Evolutionary conservation across 2,329 filamentous ascomycete genomes (phyloP).

Genomic region (Aspergillus thermomutatus): DNA sequence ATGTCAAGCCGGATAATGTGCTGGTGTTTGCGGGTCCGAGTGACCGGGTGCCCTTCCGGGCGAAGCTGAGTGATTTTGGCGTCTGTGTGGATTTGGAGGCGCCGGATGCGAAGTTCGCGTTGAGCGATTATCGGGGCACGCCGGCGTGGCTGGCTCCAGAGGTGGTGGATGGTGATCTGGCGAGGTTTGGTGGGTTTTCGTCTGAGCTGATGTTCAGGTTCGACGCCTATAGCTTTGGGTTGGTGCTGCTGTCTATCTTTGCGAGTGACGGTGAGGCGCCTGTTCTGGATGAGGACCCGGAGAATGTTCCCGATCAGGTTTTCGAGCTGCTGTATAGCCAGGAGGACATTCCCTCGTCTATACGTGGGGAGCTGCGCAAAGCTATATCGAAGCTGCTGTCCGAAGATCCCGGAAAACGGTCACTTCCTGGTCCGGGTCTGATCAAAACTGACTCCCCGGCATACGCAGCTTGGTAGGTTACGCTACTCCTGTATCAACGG

Average conservation of each 20-base stretch:
- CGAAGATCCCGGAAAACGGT: constrained; percentile 20
- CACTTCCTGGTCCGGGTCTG: constrained; percentile 16
- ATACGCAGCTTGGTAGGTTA: constrained; percentile 23
- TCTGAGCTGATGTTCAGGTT: constrained; percentile 25
- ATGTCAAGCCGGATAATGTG: constrained; percentile 30
- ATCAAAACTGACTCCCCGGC: constrained; percentile 15
- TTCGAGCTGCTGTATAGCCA: constrained; percentile 13
- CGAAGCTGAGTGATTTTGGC: constrained; percentile 29
- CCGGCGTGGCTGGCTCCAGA: constrained; percentile 24
- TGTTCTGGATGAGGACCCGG: constrained; percentile 6
- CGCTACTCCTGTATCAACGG: background rate
- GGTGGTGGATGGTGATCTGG: constrained; percentile 7
- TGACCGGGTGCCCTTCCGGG: constrained; percentile 21
- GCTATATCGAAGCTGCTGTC: constrained; percentile 17
- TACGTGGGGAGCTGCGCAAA: constrained; percentile 18
- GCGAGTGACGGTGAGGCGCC: constrained; percentile 12
- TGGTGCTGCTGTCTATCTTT: constrained; percentile 24
- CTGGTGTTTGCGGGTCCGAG: constrained; percentile 20
- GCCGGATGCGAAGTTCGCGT: constrained; percentile 13
- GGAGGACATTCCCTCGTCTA: constrained; percentile 14
- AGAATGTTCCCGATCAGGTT: constrained; percentile 9
- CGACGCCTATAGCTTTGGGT: constrained; percentile 26
- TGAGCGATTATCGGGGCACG: constrained; percentile 24
- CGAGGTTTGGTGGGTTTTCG: constrained; percentile 12
- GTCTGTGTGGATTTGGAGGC: constrained; percentile 27